Base-by-base conservation (phyloP, 495 filamentous ascomycete species). In the Thermochaetoides thermophila region DNA sequence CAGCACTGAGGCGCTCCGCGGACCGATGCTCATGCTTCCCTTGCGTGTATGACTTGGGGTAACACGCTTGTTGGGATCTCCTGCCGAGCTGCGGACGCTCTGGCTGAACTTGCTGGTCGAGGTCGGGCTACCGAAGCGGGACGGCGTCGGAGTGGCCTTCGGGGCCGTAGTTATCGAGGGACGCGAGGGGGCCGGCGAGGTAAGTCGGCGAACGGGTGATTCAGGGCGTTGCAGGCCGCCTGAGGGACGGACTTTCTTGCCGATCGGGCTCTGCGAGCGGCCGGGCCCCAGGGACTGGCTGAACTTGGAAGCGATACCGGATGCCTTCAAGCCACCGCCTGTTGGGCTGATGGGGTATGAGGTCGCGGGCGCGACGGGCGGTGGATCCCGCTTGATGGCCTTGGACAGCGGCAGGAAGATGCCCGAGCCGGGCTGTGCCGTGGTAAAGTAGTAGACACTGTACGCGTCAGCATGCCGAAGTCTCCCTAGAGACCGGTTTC, bases 351-450 rank as follows among this genome's bases (percentile, higher is more conserved):
- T 59, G 10, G 77, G 70, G 45, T 67, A 71, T n/a, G 70, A 68
- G 34, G 61, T 42, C 10, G 35, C 11, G 21, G 6, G 55, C 14
- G 71, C 70, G 36, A 63, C 66, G 34, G 61, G 65, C 27, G 63
- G 72, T 41, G 71, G 77, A 37, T 68, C 59, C 27, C 75, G 72
- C 48, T 81, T 86, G 42, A 70, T 67, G 27, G 78, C 78, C 52
- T 87, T 87, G 55, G 79, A 78, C 34, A 92, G 69, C 8, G 89
- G 91, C 4, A 99, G 70, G 49, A 99, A 99, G 46, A 99, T 96
- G 19, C 89, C 89, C 5, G 87, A 73, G 18, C 82, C 82, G 9
- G 78, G 69, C 22, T 73, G 58, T 2, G 72, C 68, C 6, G 91
- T 93, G 3, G 64, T 68, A 50, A 97, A 97, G 59, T 97, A 97